Evolutionary conservation across 345 rosid species (phyloP), one percentile per base, ranked within the genome.

Genomic region (Lumnitzera racemosa): DNA sequence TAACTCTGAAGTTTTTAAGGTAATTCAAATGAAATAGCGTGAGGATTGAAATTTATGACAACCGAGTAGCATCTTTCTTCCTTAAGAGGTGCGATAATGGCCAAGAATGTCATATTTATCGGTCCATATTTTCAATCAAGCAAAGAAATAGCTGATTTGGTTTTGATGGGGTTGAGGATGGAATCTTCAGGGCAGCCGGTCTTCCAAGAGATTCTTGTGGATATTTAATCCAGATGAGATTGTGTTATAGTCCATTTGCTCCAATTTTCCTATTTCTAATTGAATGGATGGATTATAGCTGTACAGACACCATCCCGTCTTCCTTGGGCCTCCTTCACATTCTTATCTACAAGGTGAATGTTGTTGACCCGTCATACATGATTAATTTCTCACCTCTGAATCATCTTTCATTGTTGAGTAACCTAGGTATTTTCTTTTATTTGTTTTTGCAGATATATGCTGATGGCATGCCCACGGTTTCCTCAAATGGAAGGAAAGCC

Each of bases 271-370:
- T 87, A 59, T 84, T 75, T 74, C 64, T 82, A 66, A 64, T 82
- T 46, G 83, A 84, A 68, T 87, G 90, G 95, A 76, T 82, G 84
- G 86, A 84, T 63, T 85, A 63, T 67, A 74, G 89, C 13, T 84
- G 83, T 67, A 83, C 83, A 20, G 90, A 77, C 68, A 49, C 77
- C 3, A 67, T 87, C 20, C 87, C 87, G 25, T 74, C 62, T 52
- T 80, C 62, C 58, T 73, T 81, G 67, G 90, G 86, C 62, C 78
- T 87, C 20, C 81, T 87, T 69, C 74, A 74, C 65, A 49, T 80
- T 27, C 86, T 84, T 50, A 78, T 87, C 53, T 73, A 75, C 72
- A 82, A 82, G 84, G 90, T 80, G 46, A 49, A 63, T 47, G n/a
- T 31, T n/a, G 27, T 46, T n/a, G 49, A 17, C 7, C 43, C 43